Conservation (phyloP, 176 grass and related monocot species). For the Canna indica region DNA sequence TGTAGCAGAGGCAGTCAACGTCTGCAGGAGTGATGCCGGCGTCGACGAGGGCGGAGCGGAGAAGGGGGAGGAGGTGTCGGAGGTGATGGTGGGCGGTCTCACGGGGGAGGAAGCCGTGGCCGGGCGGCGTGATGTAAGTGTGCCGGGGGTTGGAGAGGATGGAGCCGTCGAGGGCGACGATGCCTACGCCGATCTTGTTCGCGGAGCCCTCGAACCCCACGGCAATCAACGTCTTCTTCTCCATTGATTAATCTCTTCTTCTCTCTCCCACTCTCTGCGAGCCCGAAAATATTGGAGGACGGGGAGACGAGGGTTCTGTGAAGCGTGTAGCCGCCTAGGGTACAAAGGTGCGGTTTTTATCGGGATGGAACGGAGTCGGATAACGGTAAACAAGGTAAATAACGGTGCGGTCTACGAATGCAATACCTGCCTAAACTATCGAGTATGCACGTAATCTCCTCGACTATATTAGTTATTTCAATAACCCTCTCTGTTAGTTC, state of each 20-base stretch:
- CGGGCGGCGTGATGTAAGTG: constrained; percentile 86
- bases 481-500: no score
- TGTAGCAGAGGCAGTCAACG: constrained; percentile 85
- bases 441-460: no score
- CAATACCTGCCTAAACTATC: no score
- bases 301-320: background rate
- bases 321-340: background rate
- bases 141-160: constrained; percentile 91
- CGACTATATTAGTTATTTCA: no score
- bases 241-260: background rate
- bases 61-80: constrained; percentile 65
- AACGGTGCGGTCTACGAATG: no score
- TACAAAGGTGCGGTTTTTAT: background rate
- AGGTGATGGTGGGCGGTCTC: constrained; percentile 85
- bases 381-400: no score
- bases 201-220: constrained; percentile 77
- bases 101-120: constrained; percentile 81
- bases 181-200: constrained; percentile 80
- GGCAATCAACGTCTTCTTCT: constrained; percentile 35
- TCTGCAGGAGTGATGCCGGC: constrained; percentile 38
- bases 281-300: background rate
- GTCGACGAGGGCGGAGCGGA: constrained; percentile 37
- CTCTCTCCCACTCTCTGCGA: background rate
- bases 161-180: constrained; percentile 61
- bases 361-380: no score